These are phyloP conservation scores for Mayamaea pseudoterrestris DNA, from an alignment of 108 stramenopile species.

Conservation along the genomic window DNA sequence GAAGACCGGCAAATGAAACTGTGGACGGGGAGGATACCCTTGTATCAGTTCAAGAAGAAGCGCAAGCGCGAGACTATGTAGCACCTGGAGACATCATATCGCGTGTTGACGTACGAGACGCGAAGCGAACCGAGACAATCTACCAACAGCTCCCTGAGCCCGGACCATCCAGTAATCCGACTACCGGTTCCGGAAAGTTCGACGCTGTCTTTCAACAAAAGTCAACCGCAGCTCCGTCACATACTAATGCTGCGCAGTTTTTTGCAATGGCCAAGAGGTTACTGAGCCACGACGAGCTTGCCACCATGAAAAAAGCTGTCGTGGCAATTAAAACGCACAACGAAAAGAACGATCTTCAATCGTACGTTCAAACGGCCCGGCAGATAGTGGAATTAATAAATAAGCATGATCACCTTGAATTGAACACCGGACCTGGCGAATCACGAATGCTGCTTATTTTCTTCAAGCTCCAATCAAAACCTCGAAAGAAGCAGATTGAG, in stretches of 20 bases:
- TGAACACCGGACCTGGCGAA: constrained; percentile 3
- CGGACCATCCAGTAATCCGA: not conserved
- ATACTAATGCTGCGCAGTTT: constrained; percentile 25
- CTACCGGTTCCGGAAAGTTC: not conserved
- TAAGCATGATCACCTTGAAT: constrained; percentile 7
- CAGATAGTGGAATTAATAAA: constrained; percentile 21
- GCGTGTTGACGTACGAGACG: constrained; percentile 10
- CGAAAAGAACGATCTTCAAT: constrained; percentile 12
- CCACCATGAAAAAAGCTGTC: constrained; percentile 33
- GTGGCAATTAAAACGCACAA: constrained; percentile 53
- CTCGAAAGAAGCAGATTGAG: constrained; percentile 26
- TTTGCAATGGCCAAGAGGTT: constrained; percentile 21
- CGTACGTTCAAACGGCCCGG: constrained; percentile 17
- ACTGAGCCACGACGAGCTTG: constrained; percentile 30
- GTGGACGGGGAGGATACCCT: not conserved
- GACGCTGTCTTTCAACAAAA: not conserved
- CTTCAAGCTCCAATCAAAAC: constrained; percentile 44
- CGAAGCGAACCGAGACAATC: not conserved
- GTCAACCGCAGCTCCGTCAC: not conserved
- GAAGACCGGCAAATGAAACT: too few relatives aligned
- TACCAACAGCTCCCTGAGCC: not conserved
- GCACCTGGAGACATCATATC: constrained; percentile 28
- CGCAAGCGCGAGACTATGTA: constrained; percentile 15
- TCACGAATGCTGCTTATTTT: constrained; percentile 35
- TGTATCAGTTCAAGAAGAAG: not conserved